Percentiles rank a stretch among this genome's conserved stretches.
Conservation (phyloP, 306 rosid species). For the Cicer judaicum region DNA sequence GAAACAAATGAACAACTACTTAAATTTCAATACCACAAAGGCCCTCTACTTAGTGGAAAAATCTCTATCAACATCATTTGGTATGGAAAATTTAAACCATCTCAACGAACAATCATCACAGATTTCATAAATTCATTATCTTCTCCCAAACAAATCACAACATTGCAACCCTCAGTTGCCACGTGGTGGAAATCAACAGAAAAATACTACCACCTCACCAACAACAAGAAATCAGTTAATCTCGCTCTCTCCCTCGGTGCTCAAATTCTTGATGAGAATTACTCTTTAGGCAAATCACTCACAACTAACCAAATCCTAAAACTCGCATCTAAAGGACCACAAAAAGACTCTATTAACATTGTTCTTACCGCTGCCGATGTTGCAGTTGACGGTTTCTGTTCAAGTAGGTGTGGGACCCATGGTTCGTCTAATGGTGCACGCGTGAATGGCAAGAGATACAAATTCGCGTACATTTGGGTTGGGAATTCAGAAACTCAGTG, state of each 20-base stretch:
- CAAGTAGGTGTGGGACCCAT: constrained; percentile 63
- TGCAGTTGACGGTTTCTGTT: constrained; percentile 58
- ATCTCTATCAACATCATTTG: constrained; percentile 52
- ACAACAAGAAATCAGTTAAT: constrained; percentile 34
- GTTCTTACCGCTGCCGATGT: constrained; percentile 65
- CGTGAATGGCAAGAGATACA: constrained; percentile 44
- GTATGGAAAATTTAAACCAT: constrained; percentile 61
- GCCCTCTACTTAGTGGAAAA: constrained; percentile 52
- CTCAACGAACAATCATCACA: constrained; percentile 54
- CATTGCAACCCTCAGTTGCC: constrained; percentile 55
- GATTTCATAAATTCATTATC: constrained; percentile 54
- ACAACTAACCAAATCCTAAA: constrained; percentile 45
- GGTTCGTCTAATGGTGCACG: constrained; percentile 47
- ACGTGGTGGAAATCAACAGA: constrained; percentile 59
- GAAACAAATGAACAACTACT: constrained; percentile 25
- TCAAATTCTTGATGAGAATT: constrained; percentile 50
- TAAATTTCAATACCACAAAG: constrained; percentile 47
- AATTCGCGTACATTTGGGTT: constrained; percentile 68
- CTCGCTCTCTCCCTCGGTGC: constrained; percentile 46
- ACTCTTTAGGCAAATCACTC: constrained; percentile 62
- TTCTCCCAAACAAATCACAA: constrained; percentile 14
- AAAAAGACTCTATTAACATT: constrained; percentile 54
- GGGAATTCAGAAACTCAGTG: constrained; percentile 74
- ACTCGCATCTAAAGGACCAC: constrained; percentile 55
- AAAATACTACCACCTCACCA: constrained; percentile 46